Evolutionary conservation across 2,329 filamentous ascomycete species (phyloP).

Genomic region (Aspergillus novofumigatus): DNA sequence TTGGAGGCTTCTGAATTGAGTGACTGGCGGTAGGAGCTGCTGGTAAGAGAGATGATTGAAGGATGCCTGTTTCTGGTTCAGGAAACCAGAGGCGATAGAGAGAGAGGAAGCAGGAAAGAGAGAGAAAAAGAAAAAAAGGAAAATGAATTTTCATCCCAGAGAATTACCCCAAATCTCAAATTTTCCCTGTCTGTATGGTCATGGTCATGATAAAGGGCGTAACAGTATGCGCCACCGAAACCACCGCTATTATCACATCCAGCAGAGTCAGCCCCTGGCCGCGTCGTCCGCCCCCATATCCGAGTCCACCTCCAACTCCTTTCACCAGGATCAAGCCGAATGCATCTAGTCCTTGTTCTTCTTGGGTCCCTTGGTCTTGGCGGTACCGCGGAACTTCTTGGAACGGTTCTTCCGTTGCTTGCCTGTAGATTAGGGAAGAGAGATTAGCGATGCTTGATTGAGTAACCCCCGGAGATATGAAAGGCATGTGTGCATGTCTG

Average conservation of each 20-base stretch:
- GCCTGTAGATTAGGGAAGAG: constrained; percentile 57
- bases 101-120: background rate
- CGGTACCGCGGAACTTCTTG: constrained; percentile 97
- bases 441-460: background rate
- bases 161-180: constrained; percentile 3
- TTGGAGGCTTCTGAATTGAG: background rate
- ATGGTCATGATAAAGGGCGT: constrained; percentile 11
- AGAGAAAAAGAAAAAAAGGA: constrained; percentile 2
- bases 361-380: constrained; percentile 97
- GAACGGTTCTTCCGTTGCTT: constrained; percentile 99
- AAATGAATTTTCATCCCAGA: constrained; percentile 1
- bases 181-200: constrained; percentile 6
- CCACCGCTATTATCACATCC: constrained; percentile 13
- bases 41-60: background rate
- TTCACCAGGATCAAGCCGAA: constrained; percentile 21
- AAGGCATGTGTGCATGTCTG: background rate
- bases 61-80: background rate
- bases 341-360: constrained; percentile 75
- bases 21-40: background rate
- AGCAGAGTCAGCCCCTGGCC: constrained; percentile 11
- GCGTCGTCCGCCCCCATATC: constrained; percentile 3
- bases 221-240: constrained; percentile 1
- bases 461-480: background rate
- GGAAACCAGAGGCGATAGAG: background rate
- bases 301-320: constrained; percentile 17